phyloP scores from a whole-genome alignment of 2,329 filamentous ascomycete species.

The Fusarium transvaalense region DNA sequence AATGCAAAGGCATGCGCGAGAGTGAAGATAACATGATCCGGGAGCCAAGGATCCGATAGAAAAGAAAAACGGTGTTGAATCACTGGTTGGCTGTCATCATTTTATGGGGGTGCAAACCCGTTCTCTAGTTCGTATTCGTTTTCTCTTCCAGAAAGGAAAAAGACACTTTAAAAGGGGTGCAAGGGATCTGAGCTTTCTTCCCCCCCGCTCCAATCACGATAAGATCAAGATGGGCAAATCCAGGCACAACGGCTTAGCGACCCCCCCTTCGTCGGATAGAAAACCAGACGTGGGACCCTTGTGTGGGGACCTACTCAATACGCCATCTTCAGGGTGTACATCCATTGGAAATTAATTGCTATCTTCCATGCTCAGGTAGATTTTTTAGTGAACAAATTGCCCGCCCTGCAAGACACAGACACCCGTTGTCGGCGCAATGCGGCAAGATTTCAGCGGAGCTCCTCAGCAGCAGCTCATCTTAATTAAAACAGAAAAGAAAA shows the following conservation, averaged over 20 bases:
- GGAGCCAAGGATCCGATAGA: slow-evolving; percentile 21
- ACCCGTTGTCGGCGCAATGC: slow-evolving; percentile 20
- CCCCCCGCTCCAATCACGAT: slow-evolving; percentile 43
- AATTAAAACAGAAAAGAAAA: slow-evolving; percentile 29
- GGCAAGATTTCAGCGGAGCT: slow-evolving; percentile 30
- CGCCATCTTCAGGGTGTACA: background rate
- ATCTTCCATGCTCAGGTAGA: slow-evolving; percentile 1
- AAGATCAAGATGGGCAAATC: slow-evolving; percentile 43
- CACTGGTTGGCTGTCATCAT: slow-evolving; percentile 4
- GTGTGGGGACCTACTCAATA: slow-evolving; percentile 18
- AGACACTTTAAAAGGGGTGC: background rate
- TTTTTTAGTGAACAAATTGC: background rate
- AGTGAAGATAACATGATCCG: slow-evolving; percentile 46
- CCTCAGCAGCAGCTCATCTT: slow-evolving; percentile 17
- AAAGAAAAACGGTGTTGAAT: slow-evolving; percentile 1
- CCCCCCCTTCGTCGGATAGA: background rate
- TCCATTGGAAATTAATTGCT: slow-evolving; percentile 28
- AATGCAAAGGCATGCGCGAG: slow-evolving; percentile 36
- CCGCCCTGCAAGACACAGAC: slow-evolving; percentile 4
- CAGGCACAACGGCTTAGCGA: slow-evolving; percentile 37
- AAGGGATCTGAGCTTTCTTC: slow-evolving; percentile 3
- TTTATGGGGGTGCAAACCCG: slow-evolving; percentile 2
- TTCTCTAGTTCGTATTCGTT: slow-evolving; percentile 44
- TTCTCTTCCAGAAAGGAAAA: slow-evolving; percentile 21
- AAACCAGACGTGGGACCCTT: slow-evolving; percentile 31